Evolutionary conservation across 192 early-diverging fungal species (phyloP).

Genomic region (Umbelopsis vinacea): DNA sequence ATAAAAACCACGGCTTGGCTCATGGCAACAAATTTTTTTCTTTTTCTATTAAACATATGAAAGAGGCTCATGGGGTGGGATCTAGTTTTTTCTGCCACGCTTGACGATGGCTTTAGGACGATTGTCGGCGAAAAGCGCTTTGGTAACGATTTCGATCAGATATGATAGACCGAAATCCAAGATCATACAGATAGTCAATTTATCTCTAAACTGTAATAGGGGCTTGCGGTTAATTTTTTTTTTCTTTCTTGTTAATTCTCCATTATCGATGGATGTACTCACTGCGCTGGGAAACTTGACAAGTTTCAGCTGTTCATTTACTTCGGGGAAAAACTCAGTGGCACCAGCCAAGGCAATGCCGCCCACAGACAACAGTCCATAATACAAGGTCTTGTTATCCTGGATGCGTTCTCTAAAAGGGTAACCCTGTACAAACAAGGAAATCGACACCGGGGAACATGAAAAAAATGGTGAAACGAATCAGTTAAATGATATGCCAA

Average conservation of each 20-base stretch:
- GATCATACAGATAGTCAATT: conserved; percentile 82
- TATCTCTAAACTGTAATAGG: conserved; percentile 70
- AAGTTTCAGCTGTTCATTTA: conserved; percentile 91
- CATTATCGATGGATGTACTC: conserved; percentile 31
- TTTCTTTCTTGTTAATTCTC: not conserved
- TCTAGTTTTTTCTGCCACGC: conserved; percentile 26
- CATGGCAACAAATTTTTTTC: too few relatives aligned
- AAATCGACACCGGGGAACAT: not conserved
- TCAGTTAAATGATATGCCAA: not conserved
- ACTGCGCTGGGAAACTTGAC: conserved; percentile 87
- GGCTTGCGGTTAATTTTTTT: conserved; percentile 17
- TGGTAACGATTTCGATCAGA: conserved; percentile 77
- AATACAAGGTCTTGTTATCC: conserved; percentile 93
- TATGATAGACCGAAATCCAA: conserved; percentile 88
- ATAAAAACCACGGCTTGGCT: too few relatives aligned
- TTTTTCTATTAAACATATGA: conserved; percentile 9
- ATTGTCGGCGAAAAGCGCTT: conserved; percentile 87
- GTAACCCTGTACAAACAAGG: conserved; percentile 58
- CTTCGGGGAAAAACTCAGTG: conserved; percentile 82
- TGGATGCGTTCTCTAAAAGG: conserved; percentile 95
- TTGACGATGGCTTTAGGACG: conserved; percentile 79
- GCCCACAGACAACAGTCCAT: conserved; percentile 82
- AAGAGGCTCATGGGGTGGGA: conserved; percentile 1
- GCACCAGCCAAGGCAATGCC: conserved; percentile 88
- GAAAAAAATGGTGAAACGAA: not conserved